Conservation (phyloP, 192 early-diverging fungal species). For the Podila verticillata region DNA sequence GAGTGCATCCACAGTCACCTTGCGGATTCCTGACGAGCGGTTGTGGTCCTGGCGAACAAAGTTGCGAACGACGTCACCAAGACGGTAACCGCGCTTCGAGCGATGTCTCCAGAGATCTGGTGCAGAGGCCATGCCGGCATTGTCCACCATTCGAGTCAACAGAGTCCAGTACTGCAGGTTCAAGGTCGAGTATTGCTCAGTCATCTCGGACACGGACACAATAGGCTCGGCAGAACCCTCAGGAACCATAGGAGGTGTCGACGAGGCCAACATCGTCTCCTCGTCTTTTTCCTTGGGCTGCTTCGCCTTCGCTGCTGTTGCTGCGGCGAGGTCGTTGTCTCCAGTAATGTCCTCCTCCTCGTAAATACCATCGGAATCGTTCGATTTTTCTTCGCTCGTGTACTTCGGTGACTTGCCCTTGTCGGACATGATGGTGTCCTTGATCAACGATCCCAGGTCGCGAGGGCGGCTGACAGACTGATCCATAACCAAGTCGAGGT, state of each 20-base stretch:
- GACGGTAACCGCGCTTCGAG: conserved; percentile 53
- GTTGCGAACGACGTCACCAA: conserved; percentile 56
- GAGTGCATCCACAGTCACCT: conserved; percentile 58
- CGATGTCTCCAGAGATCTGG: conserved; percentile 65
- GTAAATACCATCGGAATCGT: neutral
- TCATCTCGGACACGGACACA: conserved; percentile 25
- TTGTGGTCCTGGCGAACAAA: conserved; percentile 52
- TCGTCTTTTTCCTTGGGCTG: neutral
- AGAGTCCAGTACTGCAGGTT: conserved; percentile 70
- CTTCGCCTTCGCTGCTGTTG: conserved; percentile 1
- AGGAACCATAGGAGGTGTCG: conserved; percentile 35
- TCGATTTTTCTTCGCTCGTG: conserved; percentile 4
- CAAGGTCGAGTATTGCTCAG: conserved; percentile 52
- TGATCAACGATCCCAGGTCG: conserved; percentile 32
- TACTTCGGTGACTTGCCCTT: conserved; percentile 14
- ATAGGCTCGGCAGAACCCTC: conserved; percentile 36
- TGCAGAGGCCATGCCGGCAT: conserved; percentile 55
- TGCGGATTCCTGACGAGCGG: conserved; percentile 24
- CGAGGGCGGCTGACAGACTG: conserved; percentile 44
- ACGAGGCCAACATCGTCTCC: conserved; percentile 16
- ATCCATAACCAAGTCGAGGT: conserved; percentile 41
- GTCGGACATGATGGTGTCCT: conserved; percentile 21
- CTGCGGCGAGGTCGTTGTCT: neutral
- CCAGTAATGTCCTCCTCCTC: conserved; percentile 15
- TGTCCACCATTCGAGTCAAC: conserved; percentile 62